Percentiles rank a stretch among this genome's conserved stretches.
Evolutionary conservation across 257 asterid species (phyloP).

Genomic region (Plantago ovata): DNA sequence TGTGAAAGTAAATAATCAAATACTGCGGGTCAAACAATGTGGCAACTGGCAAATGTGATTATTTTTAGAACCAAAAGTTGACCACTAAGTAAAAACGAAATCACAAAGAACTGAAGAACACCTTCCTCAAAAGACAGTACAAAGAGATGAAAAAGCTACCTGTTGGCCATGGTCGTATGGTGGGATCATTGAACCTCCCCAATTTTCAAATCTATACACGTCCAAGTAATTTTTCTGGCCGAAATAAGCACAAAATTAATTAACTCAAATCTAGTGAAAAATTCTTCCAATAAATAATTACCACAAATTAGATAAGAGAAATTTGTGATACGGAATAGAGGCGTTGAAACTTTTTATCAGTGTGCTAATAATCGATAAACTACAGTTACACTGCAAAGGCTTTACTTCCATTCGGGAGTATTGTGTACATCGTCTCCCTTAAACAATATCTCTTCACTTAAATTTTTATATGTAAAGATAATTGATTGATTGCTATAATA

Average conservation of each 20-base stretch:
- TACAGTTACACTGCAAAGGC: background rate
- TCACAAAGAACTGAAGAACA: conserved; percentile 12
- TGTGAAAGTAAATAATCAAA: conserved; percentile 11
- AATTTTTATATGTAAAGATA: background rate
- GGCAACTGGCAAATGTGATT: background rate
- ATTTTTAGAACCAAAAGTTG: conserved; percentile 8
- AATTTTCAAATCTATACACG: conserved; percentile 78
- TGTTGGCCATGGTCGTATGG: conserved; percentile 69
- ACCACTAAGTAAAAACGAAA: conserved; percentile 3
- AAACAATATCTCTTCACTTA: conserved; percentile 7
- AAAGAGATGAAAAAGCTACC: conserved; percentile 38
- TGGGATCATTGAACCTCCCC: conserved; percentile 96
- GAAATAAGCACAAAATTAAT: conserved; percentile 21
- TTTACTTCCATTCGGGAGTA: conserved; percentile 17
- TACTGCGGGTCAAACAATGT: conserved; percentile 10
- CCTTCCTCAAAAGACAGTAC: conserved; percentile 7
- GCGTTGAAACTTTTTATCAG: background rate
- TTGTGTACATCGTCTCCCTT: background rate
- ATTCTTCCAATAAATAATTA: conserved; percentile 11
- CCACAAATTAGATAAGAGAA: conserved; percentile 6
- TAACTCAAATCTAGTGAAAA: conserved; percentile 10
- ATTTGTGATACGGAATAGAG: background rate
- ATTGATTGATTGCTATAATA: conserved; percentile 10
- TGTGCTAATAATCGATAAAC: conserved; percentile 10
- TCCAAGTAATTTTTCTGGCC: conserved; percentile 94